Base-by-base conservation (phyloP, 2,329 filamentous ascomycete species). In the Fusarium brachygibbosum region DNA sequence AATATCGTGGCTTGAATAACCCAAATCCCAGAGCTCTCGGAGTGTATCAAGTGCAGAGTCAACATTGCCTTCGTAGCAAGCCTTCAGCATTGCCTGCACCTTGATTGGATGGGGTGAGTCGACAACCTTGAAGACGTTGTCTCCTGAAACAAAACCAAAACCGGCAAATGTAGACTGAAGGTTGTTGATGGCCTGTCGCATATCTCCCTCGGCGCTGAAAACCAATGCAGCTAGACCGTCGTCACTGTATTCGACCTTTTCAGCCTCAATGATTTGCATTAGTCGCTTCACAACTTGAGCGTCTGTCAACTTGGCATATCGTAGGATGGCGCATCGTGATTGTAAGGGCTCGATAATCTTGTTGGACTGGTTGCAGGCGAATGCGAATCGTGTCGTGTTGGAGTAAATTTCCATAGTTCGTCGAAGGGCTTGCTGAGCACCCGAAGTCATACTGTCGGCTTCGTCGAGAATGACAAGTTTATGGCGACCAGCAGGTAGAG, bases 341-440 rank as follows among this genome's bases (percentile, higher is more conserved):
- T 99, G 96, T 52, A 99, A 85, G n/a, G 96, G 96, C 80, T 99
- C 96, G 79, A 99, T 99, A 78, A 99, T 98, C 82, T 98, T 99
- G 84, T 98, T 99, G 67, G 92, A 96, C 83, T 97, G 93, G 80
- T 99, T 99, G 85, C 96, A 99, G 3, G 96, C 96, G 76, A 99
- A 99, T 1, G 96, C 96, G 77, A 99, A 99, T 61, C 96, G 88
- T 3, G 96, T 99, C 3, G 96, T 99, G 68, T 94, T 91, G 41
- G 93, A 97, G 83, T 98, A 98, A 52, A 98, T 99, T 80, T 99
- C 96, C 96, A 99, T 99, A 0, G 96, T 99, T 67, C 96, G 87
- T 72, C 96, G 89, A 35, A 99, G 87, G 21, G 96, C 96, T 81
- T 98, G 96, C 79, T 99, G 96, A 3, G 96, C 96, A 54, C 96